Base-by-base conservation (phyloP, 176 grass and related monocot species). In the Musa itinerans region DNA sequence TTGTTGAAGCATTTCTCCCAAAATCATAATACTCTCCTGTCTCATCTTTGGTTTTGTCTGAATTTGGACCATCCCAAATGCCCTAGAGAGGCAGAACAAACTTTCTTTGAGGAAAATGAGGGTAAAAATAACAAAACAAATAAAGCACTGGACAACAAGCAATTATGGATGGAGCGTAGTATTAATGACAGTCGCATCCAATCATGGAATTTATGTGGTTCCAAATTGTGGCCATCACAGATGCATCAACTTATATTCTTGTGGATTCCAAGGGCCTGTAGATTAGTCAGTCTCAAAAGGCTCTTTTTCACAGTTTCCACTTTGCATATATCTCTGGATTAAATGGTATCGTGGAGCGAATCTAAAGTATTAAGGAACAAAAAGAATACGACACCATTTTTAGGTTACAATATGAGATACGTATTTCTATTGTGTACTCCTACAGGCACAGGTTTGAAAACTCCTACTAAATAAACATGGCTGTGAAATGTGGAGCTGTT, bases 61-160 rank as follows among this genome's bases (percentile, higher is more conserved):
- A 78, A 74, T 83, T 97, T 87, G 80, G 79, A 52, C 83, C 81
- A 75, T 81, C 90, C 87, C 80, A 97, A 66, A 97, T 89, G 2
- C 93, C 90, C 93, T 93, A 68, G 19, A 61, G 23, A 53, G 71
- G 16, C 65, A 84, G 70, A 9, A 50, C 73, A 43, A 80, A 67
- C 57, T 61, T n/a, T 61, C 55, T 57, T 19, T 57, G 55, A 57
- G 55, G 14, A 61, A 20, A n/a, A 61, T 43, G 34, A 43, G 34
- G 34, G 34, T 43, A 43, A 0, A 49, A 11, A 2, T 1, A 76
- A 73, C 34, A 63, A 7, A 76, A 71, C 81, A 50, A 79, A 75
- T 79, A 49, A 34, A 69, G 27, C 9, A 15, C 8, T 43, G 4
- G 34, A 43, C 34, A 43, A 43, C 34, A 43, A 43, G 34, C 34